Conservation (phyloP, 805 yeast species). For the Myxozyma melibiosi region DNA sequence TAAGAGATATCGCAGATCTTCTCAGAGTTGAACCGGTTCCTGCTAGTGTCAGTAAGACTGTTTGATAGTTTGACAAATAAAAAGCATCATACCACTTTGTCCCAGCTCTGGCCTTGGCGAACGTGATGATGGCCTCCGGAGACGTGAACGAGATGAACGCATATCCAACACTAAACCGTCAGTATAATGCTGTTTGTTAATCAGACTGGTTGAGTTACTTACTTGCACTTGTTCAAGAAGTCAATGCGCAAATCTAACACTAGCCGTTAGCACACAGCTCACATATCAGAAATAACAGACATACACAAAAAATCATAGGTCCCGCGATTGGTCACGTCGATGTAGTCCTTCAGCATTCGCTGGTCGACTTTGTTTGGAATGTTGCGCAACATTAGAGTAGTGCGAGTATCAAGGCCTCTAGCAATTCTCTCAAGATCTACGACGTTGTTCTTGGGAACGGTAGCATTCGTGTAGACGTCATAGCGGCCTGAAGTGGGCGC, state of each 20-base stretch:
- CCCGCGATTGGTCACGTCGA: conserved; percentile 49
- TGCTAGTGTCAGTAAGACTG: conserved; percentile 8
- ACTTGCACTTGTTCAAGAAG: conserved; percentile 54
- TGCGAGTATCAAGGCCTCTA: conserved; percentile 49
- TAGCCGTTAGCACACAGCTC: not conserved
- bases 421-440: conserved; percentile 49
- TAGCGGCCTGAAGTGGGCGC: conserved; percentile 12
- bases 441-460: conserved; percentile 42
- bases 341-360: conserved; percentile 49
- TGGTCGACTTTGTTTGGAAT: conserved; percentile 57
- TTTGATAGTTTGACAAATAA: not conserved
- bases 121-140: conserved; percentile 49
- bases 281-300: conserved; percentile 15
- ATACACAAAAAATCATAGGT: conserved; percentile 47
- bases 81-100: conserved; percentile 46
- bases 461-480: conserved; percentile 37
- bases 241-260: conserved; percentile 52
- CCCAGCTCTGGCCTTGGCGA: conserved; percentile 52
- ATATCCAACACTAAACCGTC: conserved; percentile 49
- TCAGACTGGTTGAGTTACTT: conserved; percentile 11
- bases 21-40: conserved; percentile 51
- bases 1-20: conserved; percentile 55
- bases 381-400: conserved; percentile 56
- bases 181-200: not conserved
- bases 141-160: conserved; percentile 55